These are phyloP conservation scores for Yarrowia sp. DNA, from an alignment of 805 yeast genomes.

Conservation along the genomic window DNA sequence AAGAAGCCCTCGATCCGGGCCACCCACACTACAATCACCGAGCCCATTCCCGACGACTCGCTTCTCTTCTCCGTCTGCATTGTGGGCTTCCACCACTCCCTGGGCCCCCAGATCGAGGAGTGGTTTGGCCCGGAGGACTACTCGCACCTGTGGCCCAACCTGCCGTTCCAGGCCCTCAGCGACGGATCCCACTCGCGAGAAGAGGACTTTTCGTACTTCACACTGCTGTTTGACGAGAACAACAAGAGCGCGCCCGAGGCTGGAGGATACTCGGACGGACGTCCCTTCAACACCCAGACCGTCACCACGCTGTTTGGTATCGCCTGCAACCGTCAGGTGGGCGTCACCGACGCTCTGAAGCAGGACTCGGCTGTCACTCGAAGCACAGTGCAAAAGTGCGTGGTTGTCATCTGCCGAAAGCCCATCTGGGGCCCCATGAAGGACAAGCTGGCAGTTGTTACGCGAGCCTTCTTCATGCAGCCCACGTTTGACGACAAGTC, in stretches of 20 bases:
- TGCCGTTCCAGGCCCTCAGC: slow-evolving; percentile 93
- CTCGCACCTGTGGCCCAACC: slow-evolving; percentile 67
- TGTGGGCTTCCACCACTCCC: slow-evolving; percentile 85
- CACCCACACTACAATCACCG: slow-evolving; percentile 20
- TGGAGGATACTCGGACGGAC: slow-evolving; percentile 39
- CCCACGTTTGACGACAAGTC: slow-evolving; percentile 67
- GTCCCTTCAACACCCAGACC: slow-evolving; percentile 44
- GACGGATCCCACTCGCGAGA: slow-evolving; percentile 94
- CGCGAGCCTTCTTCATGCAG: slow-evolving; percentile 82
- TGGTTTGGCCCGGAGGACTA: slow-evolving; percentile 60
- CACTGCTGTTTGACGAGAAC: slow-evolving; percentile 66
- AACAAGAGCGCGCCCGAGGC: slow-evolving; percentile 47
- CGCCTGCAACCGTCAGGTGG: slow-evolving; percentile 84
- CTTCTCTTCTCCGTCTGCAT: slow-evolving; percentile 79
- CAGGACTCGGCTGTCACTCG: slow-evolving; percentile 68
- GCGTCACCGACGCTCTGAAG: slow-evolving; percentile 55
- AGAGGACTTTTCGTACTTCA: slow-evolving; percentile 90
- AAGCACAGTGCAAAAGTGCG: slow-evolving; percentile 85
- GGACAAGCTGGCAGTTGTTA: slow-evolving; percentile 86
- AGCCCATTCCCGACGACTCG: slow-evolving; percentile 20
- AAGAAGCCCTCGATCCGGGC: not conserved
- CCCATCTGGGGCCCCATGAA: slow-evolving; percentile 84
- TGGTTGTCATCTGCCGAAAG: slow-evolving; percentile 79
- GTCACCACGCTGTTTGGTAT: slow-evolving; percentile 86
- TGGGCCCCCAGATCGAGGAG: slow-evolving; percentile 95